These are phyloP conservation scores for Aegilops longissima DNA, from an alignment of 176 grass and related monocot species.

Conservation along the genomic window DNA sequence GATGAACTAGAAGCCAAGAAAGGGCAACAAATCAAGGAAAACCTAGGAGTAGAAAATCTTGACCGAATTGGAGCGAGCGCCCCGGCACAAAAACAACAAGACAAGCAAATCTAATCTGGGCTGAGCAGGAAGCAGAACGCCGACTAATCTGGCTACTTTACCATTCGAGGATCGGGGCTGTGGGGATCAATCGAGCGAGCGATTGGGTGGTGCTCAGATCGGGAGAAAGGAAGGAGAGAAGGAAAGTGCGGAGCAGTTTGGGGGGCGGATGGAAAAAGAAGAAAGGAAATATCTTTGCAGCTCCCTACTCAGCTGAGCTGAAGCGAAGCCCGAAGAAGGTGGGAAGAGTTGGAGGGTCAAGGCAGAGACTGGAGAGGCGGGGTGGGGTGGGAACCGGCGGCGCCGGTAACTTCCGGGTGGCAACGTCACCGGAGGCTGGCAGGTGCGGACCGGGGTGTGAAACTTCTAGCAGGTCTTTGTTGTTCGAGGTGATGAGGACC, in stretches of 20 bases:
- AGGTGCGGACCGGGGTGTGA: not conserved
- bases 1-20: slow-evolving; percentile 1
- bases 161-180: not conserved
- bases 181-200: not conserved
- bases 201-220: slow-evolving; percentile 29
- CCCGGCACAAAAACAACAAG: slow-evolving; percentile 1
- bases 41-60: not conserved
- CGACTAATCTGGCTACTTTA: not conserved
- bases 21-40: not conserved
- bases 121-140: slow-evolving; percentile 8
- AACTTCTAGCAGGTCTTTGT: not conserved
- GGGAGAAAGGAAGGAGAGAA: not conserved
- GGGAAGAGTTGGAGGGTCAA: not conserved
- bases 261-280: not conserved
- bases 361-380: not conserved
- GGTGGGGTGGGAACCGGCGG: not conserved
- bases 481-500: too few relatives aligned
- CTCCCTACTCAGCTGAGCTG: not conserved
- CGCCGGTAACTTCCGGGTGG: slow-evolving; percentile 12
- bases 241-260: slow-evolving; percentile 2
- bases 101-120: slow-evolving; percentile 30
- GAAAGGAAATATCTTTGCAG: slow-evolving; percentile 19
- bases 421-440: too few relatives aligned
- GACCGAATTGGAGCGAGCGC: not conserved
- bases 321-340: not conserved